Evolutionary conservation across 495 filamentous ascomycete genomes (phyloP).

Genomic region (Neurospora sp.): DNA sequence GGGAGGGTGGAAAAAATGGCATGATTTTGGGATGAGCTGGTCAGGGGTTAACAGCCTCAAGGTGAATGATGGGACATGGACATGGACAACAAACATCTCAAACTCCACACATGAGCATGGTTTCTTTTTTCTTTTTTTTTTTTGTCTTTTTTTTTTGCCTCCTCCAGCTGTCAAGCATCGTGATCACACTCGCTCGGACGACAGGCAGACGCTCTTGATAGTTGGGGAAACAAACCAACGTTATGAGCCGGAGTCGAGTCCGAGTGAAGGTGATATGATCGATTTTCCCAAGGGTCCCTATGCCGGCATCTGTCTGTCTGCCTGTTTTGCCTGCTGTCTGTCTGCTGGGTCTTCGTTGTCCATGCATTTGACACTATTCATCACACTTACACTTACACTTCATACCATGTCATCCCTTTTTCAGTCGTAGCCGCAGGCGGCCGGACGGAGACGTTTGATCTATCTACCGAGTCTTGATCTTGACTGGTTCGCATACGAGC

Average conservation of each 20-base stretch:
- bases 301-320: background rate
- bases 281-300: background rate
- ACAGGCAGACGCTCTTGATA: background rate
- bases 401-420: background rate
- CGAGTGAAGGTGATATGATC: background rate
- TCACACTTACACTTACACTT: background rate
- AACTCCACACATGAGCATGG: background rate
- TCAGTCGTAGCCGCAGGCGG: background rate
- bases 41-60: background rate
- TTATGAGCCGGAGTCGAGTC: background rate
- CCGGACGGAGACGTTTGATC: background rate
- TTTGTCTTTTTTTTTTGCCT: background rate
- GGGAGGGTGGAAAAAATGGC: background rate
- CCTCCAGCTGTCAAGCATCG: background rate
- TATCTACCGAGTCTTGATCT: background rate
- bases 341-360: background rate
- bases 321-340: no score
- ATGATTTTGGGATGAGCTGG: background rate
- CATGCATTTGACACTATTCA: background rate
- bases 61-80: background rate
- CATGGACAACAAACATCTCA: background rate
- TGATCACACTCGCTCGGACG: background rate
- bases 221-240: background rate
- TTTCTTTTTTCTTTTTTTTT: background rate
- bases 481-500: background rate